phyloP scores from a whole-genome alignment of 306 rosid genomes.

The Boehmeria nivea region DNA sequence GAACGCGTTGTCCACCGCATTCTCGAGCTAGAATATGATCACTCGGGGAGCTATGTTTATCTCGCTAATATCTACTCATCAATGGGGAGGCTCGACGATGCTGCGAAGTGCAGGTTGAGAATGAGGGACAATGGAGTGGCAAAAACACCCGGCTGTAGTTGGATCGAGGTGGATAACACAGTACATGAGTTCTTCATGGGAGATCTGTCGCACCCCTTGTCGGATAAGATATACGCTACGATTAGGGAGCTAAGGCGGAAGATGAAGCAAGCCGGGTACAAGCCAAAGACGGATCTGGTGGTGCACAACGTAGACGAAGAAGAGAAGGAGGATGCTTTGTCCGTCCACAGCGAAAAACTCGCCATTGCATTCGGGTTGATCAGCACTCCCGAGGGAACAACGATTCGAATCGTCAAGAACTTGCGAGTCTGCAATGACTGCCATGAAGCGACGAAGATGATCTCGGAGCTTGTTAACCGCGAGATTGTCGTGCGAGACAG shows the following conservation, averaged over 20 bases:
- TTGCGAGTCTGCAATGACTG: constrained; percentile 51
- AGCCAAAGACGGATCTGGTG: constrained; percentile 40
- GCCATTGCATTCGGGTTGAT: constrained; percentile 55
- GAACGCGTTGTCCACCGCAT: background rate
- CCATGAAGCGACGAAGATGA: constrained; percentile 46
- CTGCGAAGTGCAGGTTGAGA: background rate
- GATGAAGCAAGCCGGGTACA: constrained; percentile 45
- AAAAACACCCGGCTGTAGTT: constrained; percentile 44
- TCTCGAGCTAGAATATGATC: background rate
- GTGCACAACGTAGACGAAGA: constrained; percentile 48
- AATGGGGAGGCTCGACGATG: background rate
- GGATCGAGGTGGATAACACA: constrained; percentile 40
- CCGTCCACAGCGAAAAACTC: constrained; percentile 51
- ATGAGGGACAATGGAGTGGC: constrained; percentile 3
- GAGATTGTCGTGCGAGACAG: constrained; percentile 45
- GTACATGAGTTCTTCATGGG: constrained; percentile 50
- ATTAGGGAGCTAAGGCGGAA: constrained; percentile 38
- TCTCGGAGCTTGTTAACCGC: constrained; percentile 38
- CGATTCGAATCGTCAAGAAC: constrained; percentile 52
- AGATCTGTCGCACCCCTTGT: constrained; percentile 41
- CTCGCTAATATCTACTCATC: background rate
- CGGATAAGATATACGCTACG: constrained; percentile 36
- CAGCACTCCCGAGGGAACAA: constrained; percentile 41
- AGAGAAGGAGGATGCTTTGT: constrained; percentile 48
- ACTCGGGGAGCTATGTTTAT: background rate